Percentiles rank a stretch among this genome's conserved stretches.
Evolutionary conservation across 345 rosid species (phyloP).

Genomic region (Syzygium aqueum): DNA sequence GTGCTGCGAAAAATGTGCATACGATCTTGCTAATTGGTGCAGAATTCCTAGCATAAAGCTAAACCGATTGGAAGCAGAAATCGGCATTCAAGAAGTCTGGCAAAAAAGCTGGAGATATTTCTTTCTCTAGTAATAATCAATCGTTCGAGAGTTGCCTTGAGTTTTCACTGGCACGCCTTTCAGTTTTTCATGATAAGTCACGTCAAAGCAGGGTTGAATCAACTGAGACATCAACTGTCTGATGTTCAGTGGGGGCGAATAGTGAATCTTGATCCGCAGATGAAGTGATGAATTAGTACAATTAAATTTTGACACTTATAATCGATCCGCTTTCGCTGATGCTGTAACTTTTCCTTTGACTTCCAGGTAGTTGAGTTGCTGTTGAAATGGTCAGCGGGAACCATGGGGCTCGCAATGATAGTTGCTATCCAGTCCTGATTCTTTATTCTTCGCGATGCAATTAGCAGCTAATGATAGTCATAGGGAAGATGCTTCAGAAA

Average conservation of each 20-base stretch:
- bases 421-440: constrained; percentile 12
- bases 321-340: background rate
- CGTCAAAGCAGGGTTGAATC: background rate
- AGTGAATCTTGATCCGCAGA: background rate
- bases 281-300: background rate
- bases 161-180: background rate
- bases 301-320: background rate
- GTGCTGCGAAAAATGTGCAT: background rate
- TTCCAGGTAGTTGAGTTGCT: constrained; percentile 20
- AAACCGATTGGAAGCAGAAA: background rate
- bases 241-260: background rate
- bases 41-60: background rate
- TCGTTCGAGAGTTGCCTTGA: background rate
- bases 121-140: background rate
- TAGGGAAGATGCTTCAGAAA: constrained; percentile 48
- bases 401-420: constrained; percentile 12
- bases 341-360: background rate
- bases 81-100: background rate
- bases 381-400: constrained; percentile 19
- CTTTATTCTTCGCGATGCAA: constrained; percentile 53
- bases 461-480: constrained; percentile 63
- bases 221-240: background rate
- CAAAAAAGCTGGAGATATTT: background rate
- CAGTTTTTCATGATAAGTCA: background rate
- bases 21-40: background rate